Conservation (phyloP, 805 yeast species). For the Sungouiella blattae region DNA sequence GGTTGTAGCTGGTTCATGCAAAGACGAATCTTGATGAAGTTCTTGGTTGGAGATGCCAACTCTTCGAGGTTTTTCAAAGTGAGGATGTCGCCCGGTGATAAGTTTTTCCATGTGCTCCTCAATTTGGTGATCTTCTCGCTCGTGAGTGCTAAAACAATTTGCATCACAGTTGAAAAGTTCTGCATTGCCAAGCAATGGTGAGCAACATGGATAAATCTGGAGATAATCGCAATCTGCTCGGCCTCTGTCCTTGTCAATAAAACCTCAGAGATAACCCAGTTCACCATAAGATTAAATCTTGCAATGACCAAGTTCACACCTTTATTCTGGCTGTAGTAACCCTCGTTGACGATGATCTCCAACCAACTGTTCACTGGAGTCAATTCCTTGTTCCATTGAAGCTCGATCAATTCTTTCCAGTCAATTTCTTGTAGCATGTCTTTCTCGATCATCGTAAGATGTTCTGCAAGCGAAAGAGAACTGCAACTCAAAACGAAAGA, state of each 20-base stretch:
- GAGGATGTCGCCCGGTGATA: conserved; percentile 69
- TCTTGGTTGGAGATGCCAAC: conserved; percentile 69
- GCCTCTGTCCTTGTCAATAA: conserved; percentile 58
- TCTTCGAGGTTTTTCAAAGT: conserved; percentile 65
- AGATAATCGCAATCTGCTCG: conserved; percentile 66
- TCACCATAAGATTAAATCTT: conserved; percentile 82
- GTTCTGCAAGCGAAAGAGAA: conserved; percentile 67
- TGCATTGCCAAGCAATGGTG: conserved; percentile 67
- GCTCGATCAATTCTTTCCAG: conserved; percentile 83
- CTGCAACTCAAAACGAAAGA: conserved; percentile 78
- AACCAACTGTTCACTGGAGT: conserved; percentile 82
- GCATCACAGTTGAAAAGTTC: conserved; percentile 85
- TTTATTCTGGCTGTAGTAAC: conserved; percentile 42
- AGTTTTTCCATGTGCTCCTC: conserved; percentile 67
- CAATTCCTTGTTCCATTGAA: conserved; percentile 66
- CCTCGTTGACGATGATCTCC: conserved; percentile 59
- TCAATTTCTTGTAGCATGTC: conserved; percentile 83
- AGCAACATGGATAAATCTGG: conserved; percentile 85
- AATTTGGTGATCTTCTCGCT: conserved; percentile 59
- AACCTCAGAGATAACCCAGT: conserved; percentile 90
- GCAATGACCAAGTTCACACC: conserved; percentile 82
- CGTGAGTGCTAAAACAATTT: conserved; percentile 76
- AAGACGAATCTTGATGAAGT: conserved; percentile 64
- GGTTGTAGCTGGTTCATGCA: conserved; percentile 59
- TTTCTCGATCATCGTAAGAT: conserved; percentile 80